Conservation (phyloP, 2,329 filamentous ascomycete genomes). For the Biscogniauxia marginata region DNA sequence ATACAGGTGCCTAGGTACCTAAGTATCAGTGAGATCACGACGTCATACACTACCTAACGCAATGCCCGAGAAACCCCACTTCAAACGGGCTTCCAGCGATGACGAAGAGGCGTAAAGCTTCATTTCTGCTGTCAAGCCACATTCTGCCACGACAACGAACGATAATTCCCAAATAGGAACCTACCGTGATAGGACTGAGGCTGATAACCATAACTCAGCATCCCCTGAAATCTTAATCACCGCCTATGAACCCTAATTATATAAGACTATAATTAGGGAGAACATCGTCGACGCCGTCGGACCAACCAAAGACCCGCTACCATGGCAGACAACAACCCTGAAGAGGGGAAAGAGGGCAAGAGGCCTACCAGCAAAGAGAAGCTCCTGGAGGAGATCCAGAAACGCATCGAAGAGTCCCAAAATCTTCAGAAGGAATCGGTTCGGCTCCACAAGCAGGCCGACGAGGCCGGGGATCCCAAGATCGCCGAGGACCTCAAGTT, state of each 20-base stretch:
- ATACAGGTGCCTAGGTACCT: not conserved
- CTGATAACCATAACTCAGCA: not conserved
- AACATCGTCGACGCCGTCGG: too few relatives aligned
- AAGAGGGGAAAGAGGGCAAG: constrained; percentile 11
- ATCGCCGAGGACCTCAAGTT: constrained; percentile 29
- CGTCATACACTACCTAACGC: not conserved
- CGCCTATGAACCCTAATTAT: not conserved
- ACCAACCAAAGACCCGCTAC: too few relatives aligned
- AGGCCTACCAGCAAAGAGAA: constrained; percentile 29
- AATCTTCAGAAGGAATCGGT: constrained; percentile 28
- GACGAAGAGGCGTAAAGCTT: not conserved
- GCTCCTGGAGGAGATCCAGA: constrained; percentile 31
- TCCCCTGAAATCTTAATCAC: not conserved
- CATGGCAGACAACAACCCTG: not conserved
- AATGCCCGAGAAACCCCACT: not conserved
- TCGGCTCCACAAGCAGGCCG: constrained; percentile 27
- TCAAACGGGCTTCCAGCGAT: not conserved
- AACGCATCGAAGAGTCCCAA: constrained; percentile 31
- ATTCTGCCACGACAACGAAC: not conserved
- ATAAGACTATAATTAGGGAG: not conserved
- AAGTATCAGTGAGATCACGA: not conserved
- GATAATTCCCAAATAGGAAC: not conserved
- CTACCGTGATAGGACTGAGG: not conserved
- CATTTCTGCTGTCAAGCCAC: not conserved
- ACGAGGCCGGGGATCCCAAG: constrained; percentile 24